Percentiles rank a stretch among this genome's conserved stretches.
Conservation (phyloP, 768 basidiomycete genomes). For the Leucogyrophana mollusca region DNA sequence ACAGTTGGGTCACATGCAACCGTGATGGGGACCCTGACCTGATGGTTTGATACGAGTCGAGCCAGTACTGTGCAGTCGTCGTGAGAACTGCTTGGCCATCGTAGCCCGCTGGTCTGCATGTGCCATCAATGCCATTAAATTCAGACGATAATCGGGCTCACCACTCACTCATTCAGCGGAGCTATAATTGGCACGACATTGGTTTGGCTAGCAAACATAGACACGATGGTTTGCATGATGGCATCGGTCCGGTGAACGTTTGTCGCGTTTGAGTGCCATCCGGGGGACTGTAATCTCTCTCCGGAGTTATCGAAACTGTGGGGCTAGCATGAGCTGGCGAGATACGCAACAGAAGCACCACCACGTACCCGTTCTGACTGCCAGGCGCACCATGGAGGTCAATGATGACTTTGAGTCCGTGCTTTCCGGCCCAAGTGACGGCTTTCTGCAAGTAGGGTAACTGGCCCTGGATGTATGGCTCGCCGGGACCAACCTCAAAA, state of each 20-base stretch:
- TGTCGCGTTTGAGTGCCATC: slow-evolving; percentile 65
- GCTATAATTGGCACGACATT: slow-evolving; percentile 66
- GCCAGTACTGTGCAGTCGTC: slow-evolving; percentile 61
- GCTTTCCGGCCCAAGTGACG: slow-evolving; percentile 63
- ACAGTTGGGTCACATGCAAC: neutral
- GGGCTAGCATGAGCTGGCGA: slow-evolving; percentile 6
- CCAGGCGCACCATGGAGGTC: slow-evolving; percentile 84
- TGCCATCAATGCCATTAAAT: slow-evolving; percentile 5
- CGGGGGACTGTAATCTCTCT: slow-evolving; percentile 54
- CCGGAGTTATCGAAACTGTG: slow-evolving; percentile 82
- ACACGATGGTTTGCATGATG: slow-evolving; percentile 61
- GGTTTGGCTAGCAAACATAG: slow-evolving; percentile 52
- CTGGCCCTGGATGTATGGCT: slow-evolving; percentile 80
- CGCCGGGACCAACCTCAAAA: slow-evolving; percentile 73
- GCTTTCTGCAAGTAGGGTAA: slow-evolving; percentile 67
- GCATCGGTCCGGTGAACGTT: slow-evolving; percentile 68
- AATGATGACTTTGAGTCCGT: slow-evolving; percentile 78
- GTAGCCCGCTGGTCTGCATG: slow-evolving; percentile 77
- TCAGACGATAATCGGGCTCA: neutral
- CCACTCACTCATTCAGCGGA: slow-evolving; percentile 71
- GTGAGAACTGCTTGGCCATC: slow-evolving; percentile 48
- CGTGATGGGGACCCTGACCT: slow-evolving; percentile 39
- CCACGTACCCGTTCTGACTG: slow-evolving; percentile 72
- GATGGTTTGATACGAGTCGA: slow-evolving; percentile 72
- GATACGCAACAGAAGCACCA: neutral